phyloP scores from a whole-genome alignment of 352 stramenopile species.

The Achlya hypogyna region DNA sequence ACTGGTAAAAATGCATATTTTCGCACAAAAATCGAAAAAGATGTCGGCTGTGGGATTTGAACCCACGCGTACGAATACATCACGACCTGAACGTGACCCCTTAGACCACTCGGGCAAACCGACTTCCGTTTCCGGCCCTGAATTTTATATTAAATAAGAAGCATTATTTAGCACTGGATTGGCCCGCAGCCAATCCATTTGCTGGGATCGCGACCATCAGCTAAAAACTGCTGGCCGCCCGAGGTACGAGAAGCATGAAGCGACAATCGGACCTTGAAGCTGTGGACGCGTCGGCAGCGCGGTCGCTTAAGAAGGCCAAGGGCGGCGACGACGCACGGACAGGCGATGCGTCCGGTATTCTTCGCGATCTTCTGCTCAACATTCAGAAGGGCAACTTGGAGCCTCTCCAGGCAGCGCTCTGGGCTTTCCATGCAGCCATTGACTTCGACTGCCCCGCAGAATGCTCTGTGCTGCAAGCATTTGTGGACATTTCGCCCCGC shows the following conservation, averaged over 20 bases:
- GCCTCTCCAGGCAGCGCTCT: neutral
- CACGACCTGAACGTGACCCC: constrained; percentile 18
- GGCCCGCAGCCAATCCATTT: constrained; percentile 18
- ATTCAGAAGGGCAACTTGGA: constrained; percentile 6
- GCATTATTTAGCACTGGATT: neutral
- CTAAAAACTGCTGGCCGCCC: too few species aligned
- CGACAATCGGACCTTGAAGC: neutral
- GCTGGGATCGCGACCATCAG: constrained; percentile 9
- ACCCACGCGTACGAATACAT: constrained; percentile 19
- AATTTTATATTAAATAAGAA: constrained; percentile 13
- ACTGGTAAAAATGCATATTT: neutral
- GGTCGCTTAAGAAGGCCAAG: constrained; percentile 6
- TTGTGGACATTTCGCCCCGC: constrained; percentile 11
- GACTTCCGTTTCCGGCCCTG: too few species aligned
- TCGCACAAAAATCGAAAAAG: too few species aligned
- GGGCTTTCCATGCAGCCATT: neutral
- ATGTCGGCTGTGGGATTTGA: constrained; percentile 18
- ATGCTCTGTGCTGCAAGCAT: constrained; percentile 2
- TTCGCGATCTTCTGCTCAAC: constrained; percentile 14
- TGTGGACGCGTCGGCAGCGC: neutral
- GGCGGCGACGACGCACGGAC: neutral
- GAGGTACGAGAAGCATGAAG: constrained; percentile 10
- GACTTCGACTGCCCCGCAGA: neutral
- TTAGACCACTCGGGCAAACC: constrained; percentile 18
- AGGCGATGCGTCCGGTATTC: neutral